Base-by-base conservation (phyloP, 225 moss, liverwort and hornwort species). In the Bryoerythrophyllum caledonicum region DNA sequence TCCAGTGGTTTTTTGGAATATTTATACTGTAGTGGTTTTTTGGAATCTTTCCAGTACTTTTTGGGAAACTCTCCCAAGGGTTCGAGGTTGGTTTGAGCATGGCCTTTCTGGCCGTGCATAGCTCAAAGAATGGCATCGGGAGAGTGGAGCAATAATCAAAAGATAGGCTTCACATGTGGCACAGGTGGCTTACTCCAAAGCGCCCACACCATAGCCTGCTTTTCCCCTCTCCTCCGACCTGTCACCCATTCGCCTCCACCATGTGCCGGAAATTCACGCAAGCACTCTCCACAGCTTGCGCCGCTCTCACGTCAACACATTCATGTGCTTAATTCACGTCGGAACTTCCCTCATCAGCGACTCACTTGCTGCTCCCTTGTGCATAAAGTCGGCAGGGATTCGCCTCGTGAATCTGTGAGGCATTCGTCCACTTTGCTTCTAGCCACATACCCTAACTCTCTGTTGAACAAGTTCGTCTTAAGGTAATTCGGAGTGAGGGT, bases 101-200 rank as follows among this genome's bases (percentile, higher is more conserved):
- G 32, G 32, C 32, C 5, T 32, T 32, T 32, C 10, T 38, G 38
- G 1, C 8, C 8, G 8, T 38, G 9, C 8, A 8, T 2, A 38
- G 37, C 37, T 30, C 16, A 30, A 6, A 13, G 26, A 26, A 15
- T 20, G 61, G 35, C 37, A 37, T 63, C 20, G 1, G 34, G 20
- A 34, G 61, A 35, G 34, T 32, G 4, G 15, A 15, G 14, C 48
- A 19, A 49, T 49, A 48, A 49, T 17, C 0, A 38, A 8, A 49
- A 17, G 48, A 49, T 49, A 49, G 48, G 48, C 48, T 49, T 1
- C n/a, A 0, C 10, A 10, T 2, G 37, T 19, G 16, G 65, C 54
- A n/a, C 4, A 37, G 73, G 48, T 73, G 73, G 63, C 56, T 23
- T 26, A 15, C 46, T 56, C 63, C 37, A 37, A 62, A 44, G 55